Base-by-base conservation (phyloP, 1,284 basidiomycete genomes). In the Peniophora sp. region DNA sequence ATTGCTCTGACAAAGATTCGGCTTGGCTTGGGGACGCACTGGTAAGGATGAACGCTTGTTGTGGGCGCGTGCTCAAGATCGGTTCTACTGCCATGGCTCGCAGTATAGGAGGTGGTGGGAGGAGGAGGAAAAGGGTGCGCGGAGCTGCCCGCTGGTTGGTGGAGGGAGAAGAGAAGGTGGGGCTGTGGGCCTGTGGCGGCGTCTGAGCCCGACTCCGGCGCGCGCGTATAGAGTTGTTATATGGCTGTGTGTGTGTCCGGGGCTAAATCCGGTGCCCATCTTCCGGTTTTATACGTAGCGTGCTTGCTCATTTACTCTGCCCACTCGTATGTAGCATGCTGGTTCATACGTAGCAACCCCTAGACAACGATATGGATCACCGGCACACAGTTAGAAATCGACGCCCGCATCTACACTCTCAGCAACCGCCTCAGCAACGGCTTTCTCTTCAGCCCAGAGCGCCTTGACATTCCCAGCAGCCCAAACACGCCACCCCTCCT, bases 361-460 rank as follows among this genome's bases (percentile, higher is more conserved):
- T 32, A 12, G 27, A 32, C 6, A 32, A 32, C 27, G 27, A 32
- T 32, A 32, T 32, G 27, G 27, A 41, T n/a, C 39, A 6, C 20
- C n/a, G 6, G 9, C 39, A 3, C 20, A 9, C 38, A 20, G 8
- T n/a, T 24, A 45, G 22, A 45, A 45, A n/a, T 20, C 44, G 9
- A 25, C 44, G 19, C 44, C 44, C 3, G 44, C 2, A 9, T 45
- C 52, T n/a, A 61, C 14, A 47, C 61, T 62, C 45, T 68, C 63
- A 44, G 66, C 59, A 3, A 88, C 77, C 14, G 65, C 72, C 23
- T 52, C 55, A 6, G 81, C 77, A 16, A 89, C 78, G 45, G 68
- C 65, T 9, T 64, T 36, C 56, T 89, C 83, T 59, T 79, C 82
- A 24, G 57, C 56, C 69, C 73, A 72, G 44, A 78, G 63, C 12